Evolutionary conservation across 192 early-diverging fungal species (phyloP).

Genomic region (Umbelopsis ramanniana): DNA sequence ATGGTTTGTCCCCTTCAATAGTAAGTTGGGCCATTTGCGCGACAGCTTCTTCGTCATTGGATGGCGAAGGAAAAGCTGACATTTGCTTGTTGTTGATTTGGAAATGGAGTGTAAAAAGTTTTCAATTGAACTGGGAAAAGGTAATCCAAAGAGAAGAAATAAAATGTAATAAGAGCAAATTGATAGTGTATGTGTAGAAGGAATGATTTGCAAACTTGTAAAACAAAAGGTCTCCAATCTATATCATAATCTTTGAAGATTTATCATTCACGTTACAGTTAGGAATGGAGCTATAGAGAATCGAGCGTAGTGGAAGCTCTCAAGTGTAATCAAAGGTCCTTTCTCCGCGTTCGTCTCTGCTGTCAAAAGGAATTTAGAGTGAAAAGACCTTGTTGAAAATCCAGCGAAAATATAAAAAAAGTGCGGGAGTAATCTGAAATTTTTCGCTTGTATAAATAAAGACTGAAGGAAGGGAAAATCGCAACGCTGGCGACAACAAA

Average conservation of each 20-base stretch:
- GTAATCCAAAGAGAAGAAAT: neutral
- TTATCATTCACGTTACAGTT: neutral
- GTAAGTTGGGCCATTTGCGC: neutral
- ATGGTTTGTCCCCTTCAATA: neutral
- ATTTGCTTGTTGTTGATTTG: neutral
- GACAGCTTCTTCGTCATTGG: neutral
- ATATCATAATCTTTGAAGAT: conserved; percentile 10
- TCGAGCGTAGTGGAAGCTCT: neutral
- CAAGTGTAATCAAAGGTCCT: neutral
- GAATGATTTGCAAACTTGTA: conserved; percentile 1
- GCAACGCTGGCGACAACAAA: neutral
- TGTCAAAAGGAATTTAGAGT: neutral
- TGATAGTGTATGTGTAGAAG: neutral
- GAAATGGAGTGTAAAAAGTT: neutral
- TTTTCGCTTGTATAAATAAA: neutral
- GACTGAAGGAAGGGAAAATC: neutral
- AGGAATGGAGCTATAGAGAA: neutral
- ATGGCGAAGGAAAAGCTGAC: neutral
- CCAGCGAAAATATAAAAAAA: too few species aligned
- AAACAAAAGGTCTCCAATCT: conserved; percentile 9
- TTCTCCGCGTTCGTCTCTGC: neutral
- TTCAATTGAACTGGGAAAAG: neutral
- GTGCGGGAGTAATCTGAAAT: too few species aligned
- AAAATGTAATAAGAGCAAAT: too few species aligned
- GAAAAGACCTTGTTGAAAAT: neutral